Evolutionary conservation across 495 filamentous ascomycete species (phyloP), one percentile per base, ranked within the genome.

Genomic region (Amniculicola lignicola): DNA sequence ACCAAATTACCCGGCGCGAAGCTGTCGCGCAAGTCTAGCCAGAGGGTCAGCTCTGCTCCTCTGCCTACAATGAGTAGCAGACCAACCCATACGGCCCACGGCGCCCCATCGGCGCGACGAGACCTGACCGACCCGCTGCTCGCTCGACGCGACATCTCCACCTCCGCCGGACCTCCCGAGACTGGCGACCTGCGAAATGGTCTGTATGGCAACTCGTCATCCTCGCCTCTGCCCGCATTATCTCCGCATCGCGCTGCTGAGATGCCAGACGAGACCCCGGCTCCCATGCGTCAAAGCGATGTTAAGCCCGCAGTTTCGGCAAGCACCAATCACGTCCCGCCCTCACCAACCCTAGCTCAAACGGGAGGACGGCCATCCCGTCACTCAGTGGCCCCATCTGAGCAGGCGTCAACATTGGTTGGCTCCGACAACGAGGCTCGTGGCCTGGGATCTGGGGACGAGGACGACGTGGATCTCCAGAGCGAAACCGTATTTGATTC

Each of bases 401-500:
- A 95, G 59, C 86, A 83, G 38, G 79, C 88, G 11, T 92, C 88
- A 4, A 95, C 89, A 1, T 69, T 91, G 21, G 81, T 88, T 29
- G 88, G 89, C 28, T 96, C 91, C 16, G 92, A 98, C 57, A 78
- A 77, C 59, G 86, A 93, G 59, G 81, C 81, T 36, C 84, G 86
- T 48, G 84, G 83, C 15, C 84, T 89, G 52, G 77, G 78, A 10
- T 90, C 83, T 1, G 82, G 83, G 4, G 90, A 92, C 46, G 91
- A 95, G 57, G 88, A 94, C 47, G 90, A 95, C 50, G 83, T 82
- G 2, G 90, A 95, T 62, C 83, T 88, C 51, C 80, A 87, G 70
- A 95, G 87, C 61, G 93, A 96, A 61, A 92, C 88, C 4, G 82
- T 90, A 40, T 97, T 88, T 72, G 93, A 97, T 69, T 96, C 91